These are phyloP conservation scores for Talaromyces sp. DNA, from an alignment of 2,329 filamentous ascomycete genomes.

Conservation along the genomic window DNA sequence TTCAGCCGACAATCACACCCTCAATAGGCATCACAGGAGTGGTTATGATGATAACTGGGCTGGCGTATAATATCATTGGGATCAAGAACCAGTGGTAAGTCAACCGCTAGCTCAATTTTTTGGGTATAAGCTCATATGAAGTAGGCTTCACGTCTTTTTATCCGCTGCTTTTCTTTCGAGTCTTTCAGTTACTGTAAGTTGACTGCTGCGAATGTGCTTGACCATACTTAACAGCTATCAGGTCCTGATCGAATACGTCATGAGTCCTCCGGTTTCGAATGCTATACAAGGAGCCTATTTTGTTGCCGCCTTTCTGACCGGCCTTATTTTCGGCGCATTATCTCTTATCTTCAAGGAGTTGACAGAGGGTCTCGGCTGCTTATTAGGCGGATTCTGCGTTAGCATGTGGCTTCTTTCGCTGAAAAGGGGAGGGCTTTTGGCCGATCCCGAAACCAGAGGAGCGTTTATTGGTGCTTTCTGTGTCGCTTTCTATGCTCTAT, in stretches of 20 bases:
- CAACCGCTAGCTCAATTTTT: background rate
- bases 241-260: conserved; percentile 82
- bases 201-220: background rate
- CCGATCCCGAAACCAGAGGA: conserved; percentile 59
- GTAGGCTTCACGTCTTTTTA: conserved; percentile 68
- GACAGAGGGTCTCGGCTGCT: conserved; percentile 77
- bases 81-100: conserved; percentile 70
- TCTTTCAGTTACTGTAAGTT: conserved; percentile 63
- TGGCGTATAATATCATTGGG: conserved; percentile 69
- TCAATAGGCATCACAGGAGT: conserved; percentile 75
- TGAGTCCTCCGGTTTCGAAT: conserved; percentile 71
- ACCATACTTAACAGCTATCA: conserved; percentile 20
- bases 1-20: conserved; percentile 72
- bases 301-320: conserved; percentile 70
- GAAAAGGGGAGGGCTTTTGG: conserved; percentile 70
- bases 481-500: conserved; percentile 65
- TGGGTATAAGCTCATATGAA: conserved; percentile 6
- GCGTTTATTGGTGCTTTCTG: conserved; percentile 75
- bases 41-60: conserved; percentile 70
- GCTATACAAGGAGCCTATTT: conserved; percentile 84
- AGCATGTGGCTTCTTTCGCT: conserved; percentile 88
- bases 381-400: conserved; percentile 80
- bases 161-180: conserved; percentile 71
- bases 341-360: conserved; percentile 79
- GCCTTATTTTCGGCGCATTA: conserved; percentile 67